These are phyloP conservation scores for Kalmanozyma brasiliensis DNA, from an alignment of 1,284 basidiomycete genomes.

Conservation along the genomic window DNA sequence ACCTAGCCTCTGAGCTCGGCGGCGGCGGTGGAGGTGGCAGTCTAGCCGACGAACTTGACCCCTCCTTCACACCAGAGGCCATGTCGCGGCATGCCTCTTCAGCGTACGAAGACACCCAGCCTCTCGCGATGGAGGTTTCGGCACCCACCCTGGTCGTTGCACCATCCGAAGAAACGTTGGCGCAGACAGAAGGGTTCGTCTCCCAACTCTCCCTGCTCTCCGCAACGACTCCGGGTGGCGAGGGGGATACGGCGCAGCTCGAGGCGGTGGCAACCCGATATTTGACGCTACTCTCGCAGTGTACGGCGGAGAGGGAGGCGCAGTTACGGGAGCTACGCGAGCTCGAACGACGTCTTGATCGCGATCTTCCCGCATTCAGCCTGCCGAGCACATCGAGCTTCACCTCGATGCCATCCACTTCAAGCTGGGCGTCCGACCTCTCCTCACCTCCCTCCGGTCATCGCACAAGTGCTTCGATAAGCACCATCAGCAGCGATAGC, in stretches of 20 bases:
- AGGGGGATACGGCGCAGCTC: slow-evolving; percentile 17
- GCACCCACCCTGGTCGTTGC: too few relatives aligned
- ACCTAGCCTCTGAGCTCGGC: slow-evolving; percentile 11
- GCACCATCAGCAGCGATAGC: neutral
- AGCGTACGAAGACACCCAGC: too few relatives aligned
- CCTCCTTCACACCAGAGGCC: neutral
- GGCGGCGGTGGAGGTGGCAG: slow-evolving; percentile 3
- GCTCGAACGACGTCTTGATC: slow-evolving; percentile 12
- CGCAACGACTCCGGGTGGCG: neutral
- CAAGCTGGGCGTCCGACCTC: neutral
- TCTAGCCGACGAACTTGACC: slow-evolving; percentile 14
- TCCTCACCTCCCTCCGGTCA: neutral
- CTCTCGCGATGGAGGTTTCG: too few relatives aligned
- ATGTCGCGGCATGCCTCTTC: neutral
- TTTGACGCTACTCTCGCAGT: slow-evolving; percentile 31
- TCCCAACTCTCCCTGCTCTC: slow-evolving; percentile 4
- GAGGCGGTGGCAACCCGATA: slow-evolving; percentile 20
- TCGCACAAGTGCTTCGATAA: too few relatives aligned
- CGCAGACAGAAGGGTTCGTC: slow-evolving; percentile 11
- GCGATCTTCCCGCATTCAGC: slow-evolving; percentile 6
- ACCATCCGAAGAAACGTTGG: slow-evolving; percentile 4
- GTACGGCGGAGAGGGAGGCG: slow-evolving; percentile 24
- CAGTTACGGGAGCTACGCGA: slow-evolving; percentile 51
- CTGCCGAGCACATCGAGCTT: neutral
- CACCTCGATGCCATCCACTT: neutral